phyloP scores from a whole-genome alignment of 805 yeast genomes.

The Spathaspora boniae region DNA sequence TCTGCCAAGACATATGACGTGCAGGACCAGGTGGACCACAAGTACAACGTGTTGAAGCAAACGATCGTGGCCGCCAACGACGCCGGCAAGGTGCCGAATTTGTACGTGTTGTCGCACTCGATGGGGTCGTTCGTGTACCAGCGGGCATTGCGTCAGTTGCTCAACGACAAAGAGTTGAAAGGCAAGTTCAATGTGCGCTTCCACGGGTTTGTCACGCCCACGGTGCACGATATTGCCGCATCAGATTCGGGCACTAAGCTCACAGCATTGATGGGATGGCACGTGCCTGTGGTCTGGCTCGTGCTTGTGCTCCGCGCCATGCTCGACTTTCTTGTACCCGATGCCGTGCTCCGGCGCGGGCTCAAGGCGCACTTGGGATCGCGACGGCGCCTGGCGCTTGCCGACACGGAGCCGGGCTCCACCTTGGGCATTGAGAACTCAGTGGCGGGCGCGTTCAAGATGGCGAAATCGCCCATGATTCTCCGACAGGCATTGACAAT shows the following conservation, averaged over 20 bases:
- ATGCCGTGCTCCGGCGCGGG: background rate
- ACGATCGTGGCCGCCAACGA: constrained; percentile 15
- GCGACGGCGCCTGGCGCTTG: background rate
- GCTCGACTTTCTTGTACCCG: constrained; percentile 9
- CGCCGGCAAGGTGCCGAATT: constrained; percentile 21
- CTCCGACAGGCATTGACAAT: constrained; percentile 53
- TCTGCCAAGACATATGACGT: constrained; percentile 39
- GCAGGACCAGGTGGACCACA: constrained; percentile 58
- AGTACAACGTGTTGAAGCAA: constrained; percentile 45
- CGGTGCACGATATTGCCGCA: constrained; percentile 58
- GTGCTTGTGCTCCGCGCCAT: constrained; percentile 21
- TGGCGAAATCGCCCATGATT: constrained; percentile 41
- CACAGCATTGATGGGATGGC: constrained; percentile 17
- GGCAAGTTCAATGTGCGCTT: constrained; percentile 28
- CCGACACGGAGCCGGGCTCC: constrained; percentile 2
- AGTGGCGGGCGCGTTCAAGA: constrained; percentile 37
- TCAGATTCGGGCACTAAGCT: constrained; percentile 33
- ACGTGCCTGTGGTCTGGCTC: constrained; percentile 25
- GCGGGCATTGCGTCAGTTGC: constrained; percentile 37
- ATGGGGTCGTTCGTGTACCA: constrained; percentile 67
- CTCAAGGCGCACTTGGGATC: constrained; percentile 2
- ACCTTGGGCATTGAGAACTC: constrained; percentile 25
- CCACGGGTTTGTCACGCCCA: constrained; percentile 67
- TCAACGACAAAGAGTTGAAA: constrained; percentile 20
- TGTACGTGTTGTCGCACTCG: constrained; percentile 64